A percentile compares a stretch with the other conserved stretches of the same genome.
phyloP scores from a whole-genome alignment of 805 yeast genomes.

The Barnettozyma californica region DNA sequence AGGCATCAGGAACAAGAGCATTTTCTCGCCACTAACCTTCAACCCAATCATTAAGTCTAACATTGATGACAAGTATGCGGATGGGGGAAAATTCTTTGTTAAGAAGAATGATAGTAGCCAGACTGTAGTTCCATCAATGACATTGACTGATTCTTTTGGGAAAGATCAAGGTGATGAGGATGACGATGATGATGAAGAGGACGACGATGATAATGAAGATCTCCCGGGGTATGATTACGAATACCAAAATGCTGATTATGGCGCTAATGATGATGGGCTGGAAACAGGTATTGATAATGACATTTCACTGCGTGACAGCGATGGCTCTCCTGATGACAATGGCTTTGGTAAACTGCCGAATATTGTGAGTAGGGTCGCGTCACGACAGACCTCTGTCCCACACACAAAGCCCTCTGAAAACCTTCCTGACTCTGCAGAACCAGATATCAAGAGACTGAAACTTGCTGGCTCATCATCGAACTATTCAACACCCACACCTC shows the following conservation, averaged over 20 bases:
- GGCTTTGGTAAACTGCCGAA: background rate
- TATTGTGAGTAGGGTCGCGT: background rate
- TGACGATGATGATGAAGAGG: conserved; percentile 16
- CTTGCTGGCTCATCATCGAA: conserved; percentile 5
- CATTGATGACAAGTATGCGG: conserved; percentile 80
- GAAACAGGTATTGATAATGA: background rate
- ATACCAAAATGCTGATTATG: conserved; percentile 6
- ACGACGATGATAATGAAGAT: conserved; percentile 13
- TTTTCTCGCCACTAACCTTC: conserved; percentile 77
- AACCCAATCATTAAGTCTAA: conserved; percentile 71
- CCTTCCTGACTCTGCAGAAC: conserved; percentile 12
- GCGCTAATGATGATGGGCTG: background rate
- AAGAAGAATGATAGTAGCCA: conserved; percentile 20
- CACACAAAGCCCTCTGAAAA: conserved; percentile 1
- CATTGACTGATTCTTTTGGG: conserved; percentile 14
- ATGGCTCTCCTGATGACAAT: background rate
- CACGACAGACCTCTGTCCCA: background rate
- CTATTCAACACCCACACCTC: conserved; percentile 1
- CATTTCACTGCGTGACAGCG: background rate
- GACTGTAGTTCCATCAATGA: conserved; percentile 12
- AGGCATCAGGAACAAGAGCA: conserved; percentile 41
- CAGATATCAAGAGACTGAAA: conserved; percentile 16
- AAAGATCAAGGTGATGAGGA: conserved; percentile 23
- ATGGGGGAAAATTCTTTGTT: conserved; percentile 88
- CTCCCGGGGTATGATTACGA: conserved; percentile 7